phyloP scores from a whole-genome alignment of 805 yeast genomes.

The Kazachstania psychrophila region DNA sequence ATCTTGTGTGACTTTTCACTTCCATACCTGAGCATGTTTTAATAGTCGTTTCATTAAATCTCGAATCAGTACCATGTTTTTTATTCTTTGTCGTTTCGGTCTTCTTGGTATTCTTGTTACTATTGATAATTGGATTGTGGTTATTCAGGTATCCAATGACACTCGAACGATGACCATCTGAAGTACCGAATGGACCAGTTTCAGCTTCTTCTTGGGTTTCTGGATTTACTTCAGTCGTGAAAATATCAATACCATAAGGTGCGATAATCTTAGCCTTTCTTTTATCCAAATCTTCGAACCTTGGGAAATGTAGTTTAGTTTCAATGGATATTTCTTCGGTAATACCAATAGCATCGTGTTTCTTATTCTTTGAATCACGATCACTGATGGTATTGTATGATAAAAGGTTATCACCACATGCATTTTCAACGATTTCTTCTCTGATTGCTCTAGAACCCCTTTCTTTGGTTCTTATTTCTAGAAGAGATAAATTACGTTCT shows the following conservation, averaged over 20 bases:
- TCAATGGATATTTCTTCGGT: slow-evolving; percentile 25
- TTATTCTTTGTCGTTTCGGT: background rate
- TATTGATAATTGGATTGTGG: slow-evolving; percentile 4
- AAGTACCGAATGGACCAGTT: too few relatives aligned
- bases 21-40: slow-evolving; percentile 15
- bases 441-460: slow-evolving; percentile 44
- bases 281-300: slow-evolving; percentile 22
- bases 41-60: slow-evolving; percentile 12
- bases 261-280: slow-evolving; percentile 23
- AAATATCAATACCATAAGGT: slow-evolving; percentile 31
- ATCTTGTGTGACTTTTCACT: slow-evolving; percentile 15
- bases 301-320: slow-evolving; percentile 27
- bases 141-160: slow-evolving; percentile 16
- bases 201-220: slow-evolving; percentile 5
- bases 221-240: slow-evolving; percentile 13
- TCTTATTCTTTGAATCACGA: slow-evolving; percentile 14
- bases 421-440: slow-evolving; percentile 45
- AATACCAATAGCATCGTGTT: slow-evolving; percentile 20
- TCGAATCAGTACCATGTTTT: slow-evolving; percentile 2
- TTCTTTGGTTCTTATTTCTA: slow-evolving; percentile 57
- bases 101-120: background rate
- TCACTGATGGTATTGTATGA: slow-evolving; percentile 35
- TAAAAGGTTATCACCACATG: slow-evolving; percentile 52
- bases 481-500: slow-evolving; percentile 49
- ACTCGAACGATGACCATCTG: slow-evolving; percentile 10